Conservation (phyloP, 2,329 filamentous ascomycete genomes). For the Ophiostoma sp. region DNA sequence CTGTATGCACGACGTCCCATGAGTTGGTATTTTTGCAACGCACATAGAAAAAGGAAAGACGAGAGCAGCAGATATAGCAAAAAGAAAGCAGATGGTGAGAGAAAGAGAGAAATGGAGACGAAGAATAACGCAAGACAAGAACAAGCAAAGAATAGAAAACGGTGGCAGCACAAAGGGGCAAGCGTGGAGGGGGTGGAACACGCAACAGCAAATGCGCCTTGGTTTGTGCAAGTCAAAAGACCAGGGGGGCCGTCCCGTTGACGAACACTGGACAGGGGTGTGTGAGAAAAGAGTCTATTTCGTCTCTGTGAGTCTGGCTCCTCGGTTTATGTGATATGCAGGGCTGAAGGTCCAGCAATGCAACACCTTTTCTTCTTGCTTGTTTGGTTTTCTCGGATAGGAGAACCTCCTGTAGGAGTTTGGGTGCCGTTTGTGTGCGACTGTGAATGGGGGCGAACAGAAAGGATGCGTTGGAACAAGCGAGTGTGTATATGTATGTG, state of each 20-base stretch:
- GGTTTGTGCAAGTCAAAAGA: conserved; percentile 3
- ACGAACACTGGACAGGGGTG: not conserved
- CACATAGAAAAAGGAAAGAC: not conserved
- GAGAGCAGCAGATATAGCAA: not conserved
- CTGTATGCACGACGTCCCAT: not conserved
- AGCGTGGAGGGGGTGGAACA: not conserved
- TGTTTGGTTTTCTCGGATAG: not conserved
- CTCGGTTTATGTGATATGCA: not conserved
- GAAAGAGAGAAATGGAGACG: not conserved
- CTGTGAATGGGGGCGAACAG: not conserved
- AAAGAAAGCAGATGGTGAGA: not conserved
- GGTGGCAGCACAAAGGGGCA: not conserved
- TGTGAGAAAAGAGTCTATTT: not conserved
- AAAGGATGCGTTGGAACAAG: not conserved
- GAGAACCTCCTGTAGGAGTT: not conserved
- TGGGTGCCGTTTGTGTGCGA: not conserved
- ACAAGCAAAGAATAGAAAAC: not conserved
- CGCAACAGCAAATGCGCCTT: not conserved
- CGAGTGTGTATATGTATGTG: not conserved
- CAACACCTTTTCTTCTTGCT: not conserved
- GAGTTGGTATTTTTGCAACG: conserved; percentile 3
- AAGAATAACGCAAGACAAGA: not conserved
- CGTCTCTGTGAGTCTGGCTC: not conserved
- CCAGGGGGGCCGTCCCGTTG: conserved; percentile 8
- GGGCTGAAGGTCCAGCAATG: not conserved